Evolutionary conservation across 2,329 filamentous ascomycete species (phyloP), one percentile per base, ranked within the genome.

Genomic region (Gnomoniopsis sp.): DNA sequence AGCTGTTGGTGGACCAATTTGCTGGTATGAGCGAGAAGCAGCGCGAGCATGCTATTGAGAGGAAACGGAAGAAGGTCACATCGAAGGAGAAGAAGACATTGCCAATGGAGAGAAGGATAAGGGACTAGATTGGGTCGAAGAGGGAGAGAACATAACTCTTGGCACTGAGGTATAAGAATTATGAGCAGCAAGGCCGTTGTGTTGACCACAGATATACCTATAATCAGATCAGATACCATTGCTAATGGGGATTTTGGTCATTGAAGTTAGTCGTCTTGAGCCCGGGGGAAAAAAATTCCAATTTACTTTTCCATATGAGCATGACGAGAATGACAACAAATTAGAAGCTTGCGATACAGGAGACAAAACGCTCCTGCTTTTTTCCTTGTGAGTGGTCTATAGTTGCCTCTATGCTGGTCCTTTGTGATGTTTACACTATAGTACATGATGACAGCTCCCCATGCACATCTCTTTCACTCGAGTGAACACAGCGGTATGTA

Each of bases 31-130:
- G 90, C 74, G 88, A 89, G 70, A 88, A 87, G 71, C 88, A 97
- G 74, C 84, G 92, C 60, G 89, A 96, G 63, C 89, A 87, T 77
- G 86, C 88, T 15, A 90, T 98, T 68, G 91, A 96, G 80, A 82
- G 90, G 71, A 87, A 89, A 76, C 79, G 91, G 74, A 97, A 96
- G 87, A 97, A 96, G 87, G 79, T 91, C 55, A 86, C 90, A 0
- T 80, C 85, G 11, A 93, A 89, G 79, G 95, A 98, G 81, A 89
- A 89, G 78, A 96, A 86, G 77, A 82, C 86, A 63, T 78, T 93
- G 81, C 86, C 86, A 0, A 74, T 76, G 69, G 77, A 75, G 52
- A 75, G 83, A 62, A 77, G 84, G 62, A 72, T 70, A 22, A 66
- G 60, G 43, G 68, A 65, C 6, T 36, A 36, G 8, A n/a, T 46